Conservation (phyloP, 257 asterid species). For the Solanum chmielewskii region DNA sequence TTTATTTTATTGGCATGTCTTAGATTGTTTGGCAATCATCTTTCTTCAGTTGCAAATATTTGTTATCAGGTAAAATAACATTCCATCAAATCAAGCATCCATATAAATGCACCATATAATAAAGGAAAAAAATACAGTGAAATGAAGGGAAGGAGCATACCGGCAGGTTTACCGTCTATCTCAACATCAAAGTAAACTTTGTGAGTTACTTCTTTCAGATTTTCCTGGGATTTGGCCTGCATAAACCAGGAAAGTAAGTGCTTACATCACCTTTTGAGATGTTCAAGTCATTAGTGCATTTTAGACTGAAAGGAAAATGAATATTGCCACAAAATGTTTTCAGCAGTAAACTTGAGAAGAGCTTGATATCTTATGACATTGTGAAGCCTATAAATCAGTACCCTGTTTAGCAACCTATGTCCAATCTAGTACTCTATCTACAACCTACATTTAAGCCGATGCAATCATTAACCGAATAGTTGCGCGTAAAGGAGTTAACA, state of each 20-base stretch:
- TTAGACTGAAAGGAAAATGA: background rate
- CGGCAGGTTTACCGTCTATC: constrained; percentile 77
- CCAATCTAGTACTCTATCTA: background rate
- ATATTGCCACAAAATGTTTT: background rate
- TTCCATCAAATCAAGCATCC: background rate
- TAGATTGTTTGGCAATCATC: background rate
- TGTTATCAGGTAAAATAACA: background rate
- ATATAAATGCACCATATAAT: background rate
- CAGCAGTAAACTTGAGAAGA: background rate
- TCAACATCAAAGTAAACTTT: constrained; percentile 78
- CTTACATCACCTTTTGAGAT: background rate
- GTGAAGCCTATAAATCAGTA: background rate
- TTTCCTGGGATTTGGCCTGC: constrained; percentile 74
- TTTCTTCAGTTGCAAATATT: background rate
- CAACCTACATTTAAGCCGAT: background rate
- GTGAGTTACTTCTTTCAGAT: constrained; percentile 64
- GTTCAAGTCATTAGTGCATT: background rate
- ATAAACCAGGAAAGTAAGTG: background rate
- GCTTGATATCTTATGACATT: background rate
- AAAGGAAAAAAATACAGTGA: background rate
- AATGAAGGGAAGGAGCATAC: constrained; percentile 23
- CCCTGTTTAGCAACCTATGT: background rate
- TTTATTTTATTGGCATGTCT: background rate
- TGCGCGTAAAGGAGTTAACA: background rate
- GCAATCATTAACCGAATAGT: background rate